phyloP scores from a whole-genome alignment of 1,284 basidiomycete species.

The Irpex sp. region DNA sequence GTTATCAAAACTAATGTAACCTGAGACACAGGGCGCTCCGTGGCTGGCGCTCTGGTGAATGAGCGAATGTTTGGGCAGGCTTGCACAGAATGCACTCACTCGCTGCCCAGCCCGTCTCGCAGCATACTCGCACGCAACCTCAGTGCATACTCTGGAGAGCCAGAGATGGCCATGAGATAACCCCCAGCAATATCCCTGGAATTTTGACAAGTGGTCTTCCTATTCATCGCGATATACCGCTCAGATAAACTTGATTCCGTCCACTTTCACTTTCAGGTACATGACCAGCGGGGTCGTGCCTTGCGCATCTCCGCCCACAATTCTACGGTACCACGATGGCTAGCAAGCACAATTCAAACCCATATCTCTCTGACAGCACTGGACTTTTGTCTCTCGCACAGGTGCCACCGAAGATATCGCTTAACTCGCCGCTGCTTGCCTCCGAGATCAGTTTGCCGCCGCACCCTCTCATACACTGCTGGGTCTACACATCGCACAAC shows the following conservation, averaged over 20 bases:
- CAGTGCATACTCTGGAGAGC: background rate
- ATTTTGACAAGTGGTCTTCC: background rate
- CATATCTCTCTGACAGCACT: slow-evolving; percentile 25
- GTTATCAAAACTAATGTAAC: background rate
- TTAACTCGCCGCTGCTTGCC: slow-evolving; percentile 29
- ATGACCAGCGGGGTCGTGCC: background rate
- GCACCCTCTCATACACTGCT: slow-evolving; percentile 38
- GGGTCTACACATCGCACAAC: slow-evolving; percentile 34
- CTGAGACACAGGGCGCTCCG: slow-evolving; percentile 1
- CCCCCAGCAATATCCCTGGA: background rate
- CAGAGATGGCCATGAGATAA: background rate
- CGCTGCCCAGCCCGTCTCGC: background rate
- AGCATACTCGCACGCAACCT: background rate
- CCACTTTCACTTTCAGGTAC: background rate
- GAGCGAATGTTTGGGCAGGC: background rate
- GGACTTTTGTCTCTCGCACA: slow-evolving; percentile 28
- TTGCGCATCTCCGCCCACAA: background rate
- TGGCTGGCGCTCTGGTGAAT: background rate
- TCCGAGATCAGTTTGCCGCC: slow-evolving; percentile 33
- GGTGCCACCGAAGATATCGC: slow-evolving; percentile 27
- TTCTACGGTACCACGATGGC: background rate
- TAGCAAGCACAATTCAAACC: background rate
- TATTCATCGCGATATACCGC: background rate
- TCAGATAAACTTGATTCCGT: background rate
- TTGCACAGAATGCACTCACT: background rate